Percentiles rank a stretch among this genome's conserved stretches.
These are phyloP conservation scores for Lepidium africanum DNA, from an alignment of 345 rosid species.

Conservation along the genomic window DNA sequence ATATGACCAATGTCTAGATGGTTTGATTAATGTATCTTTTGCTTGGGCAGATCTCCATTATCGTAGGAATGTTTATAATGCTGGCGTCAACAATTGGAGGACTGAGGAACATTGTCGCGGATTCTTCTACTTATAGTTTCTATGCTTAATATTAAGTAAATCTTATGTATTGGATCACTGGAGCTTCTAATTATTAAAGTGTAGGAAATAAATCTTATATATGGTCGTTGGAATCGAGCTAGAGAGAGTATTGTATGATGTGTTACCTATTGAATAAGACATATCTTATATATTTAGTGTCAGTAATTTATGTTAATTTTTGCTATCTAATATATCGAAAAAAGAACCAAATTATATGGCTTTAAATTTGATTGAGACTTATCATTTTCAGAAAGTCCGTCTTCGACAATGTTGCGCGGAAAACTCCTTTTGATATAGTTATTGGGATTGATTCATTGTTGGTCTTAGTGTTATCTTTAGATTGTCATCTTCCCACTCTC, in stretches of 20 bases:
- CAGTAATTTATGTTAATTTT: not conserved
- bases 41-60: conserved; percentile 42
- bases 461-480: no score
- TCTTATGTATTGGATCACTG: not conserved
- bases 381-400: no score
- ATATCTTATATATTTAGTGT: not conserved
- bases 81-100: conserved; percentile 91
- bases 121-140: conserved; percentile 77
- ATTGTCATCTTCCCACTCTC: no score
- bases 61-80: conserved; percentile 74
- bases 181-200: conserved; percentile 1
- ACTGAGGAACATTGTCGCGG: conserved; percentile 64
- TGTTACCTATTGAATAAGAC: conserved; percentile 11
- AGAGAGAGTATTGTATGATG: not conserved
- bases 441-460: no score
- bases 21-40: not conserved
- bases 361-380: no score
- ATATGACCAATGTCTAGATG: not conserved
- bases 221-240: not conserved
- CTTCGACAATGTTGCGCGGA: no score
- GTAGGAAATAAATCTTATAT: conserved; percentile 11
- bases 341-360: not conserved
- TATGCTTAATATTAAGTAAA: conserved; percentile 34
- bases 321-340: no score
- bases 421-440: no score